phyloP scores from a whole-genome alignment of 1,284 basidiomycete species.

The Boletus mariae region DNA sequence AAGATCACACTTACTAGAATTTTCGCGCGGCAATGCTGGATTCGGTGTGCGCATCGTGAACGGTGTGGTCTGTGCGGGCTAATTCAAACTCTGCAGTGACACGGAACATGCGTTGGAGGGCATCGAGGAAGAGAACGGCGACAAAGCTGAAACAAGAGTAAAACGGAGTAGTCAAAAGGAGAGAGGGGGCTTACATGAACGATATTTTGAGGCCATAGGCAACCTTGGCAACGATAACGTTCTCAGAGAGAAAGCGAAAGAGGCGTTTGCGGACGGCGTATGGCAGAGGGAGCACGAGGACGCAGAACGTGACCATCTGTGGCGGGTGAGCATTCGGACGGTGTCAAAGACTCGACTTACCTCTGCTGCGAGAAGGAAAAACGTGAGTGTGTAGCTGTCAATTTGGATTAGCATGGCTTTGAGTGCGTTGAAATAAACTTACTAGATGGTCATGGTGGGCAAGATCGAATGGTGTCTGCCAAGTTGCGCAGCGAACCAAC shows the following conservation, averaged over 20 bases:
- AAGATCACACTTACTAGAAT: slow-evolving; percentile 72
- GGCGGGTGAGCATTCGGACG: background rate
- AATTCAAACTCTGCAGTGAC: slow-evolving; percentile 74
- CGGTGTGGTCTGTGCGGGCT: slow-evolving; percentile 56
- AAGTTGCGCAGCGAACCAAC: slow-evolving; percentile 10
- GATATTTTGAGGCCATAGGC: slow-evolving; percentile 88
- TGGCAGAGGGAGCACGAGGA: slow-evolving; percentile 75
- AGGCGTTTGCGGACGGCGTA: slow-evolving; percentile 68
- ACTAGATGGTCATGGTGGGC: slow-evolving; percentile 69
- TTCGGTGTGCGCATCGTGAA: slow-evolving; percentile 73
- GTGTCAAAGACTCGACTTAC: slow-evolving; percentile 26
- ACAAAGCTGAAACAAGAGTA: slow-evolving; percentile 63
- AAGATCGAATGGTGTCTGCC: background rate
- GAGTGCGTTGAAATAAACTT: slow-evolving; percentile 22
- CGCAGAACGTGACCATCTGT: slow-evolving; percentile 70
- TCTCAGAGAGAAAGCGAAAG: slow-evolving; percentile 75
- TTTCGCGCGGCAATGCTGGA: slow-evolving; percentile 85
- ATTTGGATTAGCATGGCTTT: background rate
- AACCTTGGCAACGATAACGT: slow-evolving; percentile 64
- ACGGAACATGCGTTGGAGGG: slow-evolving; percentile 90
- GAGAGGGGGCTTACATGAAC: slow-evolving; percentile 69
- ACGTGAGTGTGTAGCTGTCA: slow-evolving; percentile 69
- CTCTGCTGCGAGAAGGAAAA: slow-evolving; percentile 72
- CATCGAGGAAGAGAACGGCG: slow-evolving; percentile 82
- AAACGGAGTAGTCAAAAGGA: background rate